Conservation (phyloP, 805 yeast species). For the Monosporozyma yasuniensis region DNA sequence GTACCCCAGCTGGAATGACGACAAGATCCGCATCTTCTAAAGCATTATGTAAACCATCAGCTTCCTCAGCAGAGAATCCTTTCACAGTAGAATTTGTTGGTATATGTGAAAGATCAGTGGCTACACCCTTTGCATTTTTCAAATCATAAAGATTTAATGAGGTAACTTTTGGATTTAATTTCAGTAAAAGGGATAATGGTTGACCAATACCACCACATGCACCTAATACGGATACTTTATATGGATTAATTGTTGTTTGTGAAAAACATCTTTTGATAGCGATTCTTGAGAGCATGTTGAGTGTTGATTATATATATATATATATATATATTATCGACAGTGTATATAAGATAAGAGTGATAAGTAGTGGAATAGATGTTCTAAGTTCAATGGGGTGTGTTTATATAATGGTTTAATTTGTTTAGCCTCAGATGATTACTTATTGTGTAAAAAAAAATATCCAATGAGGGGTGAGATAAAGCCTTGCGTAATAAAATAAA, state of each 20-base stretch:
- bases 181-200: constrained; percentile 73
- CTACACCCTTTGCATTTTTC: constrained; percentile 92
- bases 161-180: constrained; percentile 81
- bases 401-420: too few relatives aligned
- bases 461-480: neutral
- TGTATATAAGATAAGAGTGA: neutral
- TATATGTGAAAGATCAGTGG: constrained; percentile 89
- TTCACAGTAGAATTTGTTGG: constrained; percentile 84
- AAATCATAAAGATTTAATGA: constrained; percentile 81
- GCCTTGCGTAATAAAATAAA: too few relatives aligned
- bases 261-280: constrained; percentile 48
- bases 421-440: neutral
- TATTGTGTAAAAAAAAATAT: neutral
- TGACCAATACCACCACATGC: constrained; percentile 95
- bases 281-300: constrained; percentile 46
- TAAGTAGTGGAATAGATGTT: too few relatives aligned
- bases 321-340: neutral
- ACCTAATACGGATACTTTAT: constrained; percentile 74
- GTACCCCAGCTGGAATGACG: constrained; percentile 73
- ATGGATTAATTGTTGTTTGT: constrained; percentile 54
- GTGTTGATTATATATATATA: neutral
- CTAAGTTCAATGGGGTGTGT: too few relatives aligned
- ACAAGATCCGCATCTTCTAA: constrained; percentile 4
- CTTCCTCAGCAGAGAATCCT: constrained; percentile 77
- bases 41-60: neutral